Evolutionary conservation across 805 yeast genomes (phyloP).

Genomic region (Nakazawaea ernobii): DNA sequence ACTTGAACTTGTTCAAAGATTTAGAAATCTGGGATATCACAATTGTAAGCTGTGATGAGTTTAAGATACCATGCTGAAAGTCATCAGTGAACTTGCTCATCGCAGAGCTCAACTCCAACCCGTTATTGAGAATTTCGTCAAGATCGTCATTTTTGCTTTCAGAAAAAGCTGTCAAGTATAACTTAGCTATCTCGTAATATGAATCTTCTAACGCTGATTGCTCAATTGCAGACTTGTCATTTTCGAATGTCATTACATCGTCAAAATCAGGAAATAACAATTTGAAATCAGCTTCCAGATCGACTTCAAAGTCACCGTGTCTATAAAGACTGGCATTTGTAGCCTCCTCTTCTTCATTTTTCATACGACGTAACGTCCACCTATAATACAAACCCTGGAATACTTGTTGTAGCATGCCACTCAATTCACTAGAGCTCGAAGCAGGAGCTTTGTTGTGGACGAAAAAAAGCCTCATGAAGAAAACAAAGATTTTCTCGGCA

Average conservation of each 20-base stretch:
- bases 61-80: slow-evolving; percentile 18
- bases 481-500: slow-evolving; percentile 47
- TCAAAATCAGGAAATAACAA: slow-evolving; percentile 86
- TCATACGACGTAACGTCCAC: slow-evolving; percentile 73
- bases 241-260: slow-evolving; percentile 42
- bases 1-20: slow-evolving; percentile 25
- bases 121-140: slow-evolving; percentile 31
- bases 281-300: slow-evolving; percentile 75
- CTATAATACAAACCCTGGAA: slow-evolving; percentile 64
- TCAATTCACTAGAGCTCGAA: slow-evolving; percentile 12
- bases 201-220: slow-evolving; percentile 35
- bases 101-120: slow-evolving; percentile 28
- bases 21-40: slow-evolving; percentile 27
- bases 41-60: slow-evolving; percentile 28
- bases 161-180: slow-evolving; percentile 40
- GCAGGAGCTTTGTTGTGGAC: slow-evolving; percentile 21
- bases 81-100: slow-evolving; percentile 20
- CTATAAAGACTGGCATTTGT: slow-evolving; percentile 60
- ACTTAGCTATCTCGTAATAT: slow-evolving; percentile 41
- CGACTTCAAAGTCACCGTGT: slow-evolving; percentile 55
- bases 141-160: slow-evolving; percentile 15
- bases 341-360: slow-evolving; percentile 57
- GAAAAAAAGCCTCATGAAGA: slow-evolving; percentile 38
- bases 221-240: slow-evolving; percentile 16
- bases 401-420: slow-evolving; percentile 33